These are phyloP conservation scores for Alliaria petiolata DNA, from an alignment of 345 rosid species.

Conservation along the genomic window DNA sequence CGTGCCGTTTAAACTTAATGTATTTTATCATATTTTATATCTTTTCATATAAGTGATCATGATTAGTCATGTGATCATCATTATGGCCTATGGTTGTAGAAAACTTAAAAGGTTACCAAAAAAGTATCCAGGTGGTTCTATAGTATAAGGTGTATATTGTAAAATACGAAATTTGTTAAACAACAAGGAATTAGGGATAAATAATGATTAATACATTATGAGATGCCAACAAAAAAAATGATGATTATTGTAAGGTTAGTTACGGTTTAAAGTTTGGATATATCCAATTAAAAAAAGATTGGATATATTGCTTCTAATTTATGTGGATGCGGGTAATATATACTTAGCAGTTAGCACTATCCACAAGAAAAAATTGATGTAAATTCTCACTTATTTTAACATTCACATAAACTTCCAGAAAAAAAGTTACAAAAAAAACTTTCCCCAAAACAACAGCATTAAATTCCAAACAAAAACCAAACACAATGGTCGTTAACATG, in stretches of 20 bases:
- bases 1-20: conserved; percentile 13
- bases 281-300: no score
- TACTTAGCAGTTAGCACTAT: neutral
- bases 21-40: neutral
- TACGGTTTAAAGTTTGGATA: neutral
- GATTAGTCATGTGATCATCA: conserved; percentile 29
- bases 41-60: conserved; percentile 10
- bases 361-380: neutral
- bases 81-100: neutral
- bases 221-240: no score
- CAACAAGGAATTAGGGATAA: no score
- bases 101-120: neutral
- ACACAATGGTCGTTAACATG: neutral
- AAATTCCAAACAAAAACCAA: neutral
- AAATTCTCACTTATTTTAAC: no score
- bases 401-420: no score
- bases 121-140: neutral
- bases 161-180: no score
- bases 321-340: neutral
- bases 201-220: no score
- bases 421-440: no score
- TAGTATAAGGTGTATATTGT: neutral
- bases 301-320: neutral
- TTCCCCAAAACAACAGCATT: no score
- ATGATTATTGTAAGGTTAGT: neutral